Base-by-base conservation (phyloP, 2,329 filamentous ascomycete species). In the Colletotrichum paranaense region DNA sequence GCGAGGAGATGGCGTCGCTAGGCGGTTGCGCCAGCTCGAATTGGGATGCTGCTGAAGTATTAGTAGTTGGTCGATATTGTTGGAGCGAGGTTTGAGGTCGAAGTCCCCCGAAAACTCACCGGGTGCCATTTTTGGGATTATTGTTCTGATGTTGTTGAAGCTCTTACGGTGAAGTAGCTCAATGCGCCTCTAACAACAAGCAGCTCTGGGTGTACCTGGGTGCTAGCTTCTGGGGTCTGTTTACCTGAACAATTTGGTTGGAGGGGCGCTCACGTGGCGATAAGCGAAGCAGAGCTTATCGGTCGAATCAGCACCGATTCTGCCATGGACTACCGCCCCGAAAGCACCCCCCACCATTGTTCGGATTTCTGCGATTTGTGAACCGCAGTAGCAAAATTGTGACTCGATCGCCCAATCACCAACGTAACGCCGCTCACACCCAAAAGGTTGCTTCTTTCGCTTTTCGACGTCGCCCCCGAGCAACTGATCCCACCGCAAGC, bases 1-100 rank as follows among this genome's bases (percentile, higher is more conserved):
- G 87, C 28, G 95, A 89, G 60, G 96, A 97, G 78, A 98, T 93
- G 78, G 93, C 94, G 84, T 99, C 97, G 77, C 89, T 90, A 12
- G 97, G 97, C 59, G 95, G 92, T 78, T 94, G 91, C 74, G 92
- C 88, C 79, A 98, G 90, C 83, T 97, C 93, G 85, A 94, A 95
- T 88, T 97, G 95, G 76, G 92, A 87, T 82, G 89, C 89, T 92
- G 75, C 53, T 35, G 16, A 19, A 24, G 22, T 32, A 73, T 82
- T 70, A 80, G 76, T 60, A 65, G 8, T 35, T 38, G 28, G 12
- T 19, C 19, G 8, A 11, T 58, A 28, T 12, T 32, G 8, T 12
- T 19, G 1, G 12, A 16, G 26, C 22, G 26, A n/a, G 14, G 14
- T 32, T 11, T 1, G 16, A 38, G 52, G 1, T 52, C 14, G 9